Evolutionary conservation across 805 yeast genomes (phyloP), one percentile per base, ranked within the genome.

Genomic region (Kluyveromyces siamensis): DNA sequence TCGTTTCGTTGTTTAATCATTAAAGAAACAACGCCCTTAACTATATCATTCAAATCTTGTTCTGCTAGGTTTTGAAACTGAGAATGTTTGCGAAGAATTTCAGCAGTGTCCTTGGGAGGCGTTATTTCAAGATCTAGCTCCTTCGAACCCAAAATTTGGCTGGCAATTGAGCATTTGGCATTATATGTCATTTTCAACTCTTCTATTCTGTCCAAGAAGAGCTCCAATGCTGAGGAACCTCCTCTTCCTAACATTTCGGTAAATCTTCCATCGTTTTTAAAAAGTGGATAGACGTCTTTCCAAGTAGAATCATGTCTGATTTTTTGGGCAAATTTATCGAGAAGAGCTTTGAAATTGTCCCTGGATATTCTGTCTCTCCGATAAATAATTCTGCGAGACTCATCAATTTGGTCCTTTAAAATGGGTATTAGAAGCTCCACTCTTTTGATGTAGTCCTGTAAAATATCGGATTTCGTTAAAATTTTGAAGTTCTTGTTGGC

Each of bases 161-260:
- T 76, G 1, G 81, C 76, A 40, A 83, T 64, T 46, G 82, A 87
- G 47, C 77, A 77, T 58, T 80, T 79, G 19, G 81, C 79, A 50
- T 74, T 75, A 41, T 85, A 60, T 1, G 72, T 58, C 47, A 80
- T 76, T 35, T 75, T 72, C 55, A 79, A 80, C 48, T 78, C 82
- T 55, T 84, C 89, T 2, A 84, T 73, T 0, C 76, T 57, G 61
- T 89, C 96, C 77, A 87, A 76, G 61, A 84, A 88, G 39, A 86
- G 65, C 53, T 88, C 95, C 40, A 82, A 59, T 0, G 96, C 84
- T 1, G 81, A 74, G 0, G 96, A 87, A 0, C 96, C 96, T 41
- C 76, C 72, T 47, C 89, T 73, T 0, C 95, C 96, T 49, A 88
- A 72, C 37, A 88, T 53, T 19, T 74, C 78, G 14, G 76, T 57